Conservation (phyloP, 1,284 basidiomycete species). For the Cyathus pygmaeus region DNA sequence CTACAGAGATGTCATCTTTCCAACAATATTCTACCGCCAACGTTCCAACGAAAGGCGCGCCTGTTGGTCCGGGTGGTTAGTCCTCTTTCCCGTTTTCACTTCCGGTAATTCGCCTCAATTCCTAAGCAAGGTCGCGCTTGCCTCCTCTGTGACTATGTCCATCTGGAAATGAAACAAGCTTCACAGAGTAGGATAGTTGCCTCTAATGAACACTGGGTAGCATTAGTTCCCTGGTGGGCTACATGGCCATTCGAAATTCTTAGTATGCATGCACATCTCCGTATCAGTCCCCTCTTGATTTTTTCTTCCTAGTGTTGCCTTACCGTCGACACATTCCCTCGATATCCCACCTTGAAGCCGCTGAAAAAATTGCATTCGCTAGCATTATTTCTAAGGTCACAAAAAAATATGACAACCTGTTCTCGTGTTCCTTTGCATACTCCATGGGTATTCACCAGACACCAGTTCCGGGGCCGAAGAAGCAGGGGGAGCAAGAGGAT, state of each 20-base stretch:
- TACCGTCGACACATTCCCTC: constrained; percentile 82
- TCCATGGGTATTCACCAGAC: constrained; percentile 96
- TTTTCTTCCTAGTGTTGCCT: constrained; percentile 71
- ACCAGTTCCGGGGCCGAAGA: constrained; percentile 59
- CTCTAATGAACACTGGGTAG: constrained; percentile 85
- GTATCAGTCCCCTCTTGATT: background rate
- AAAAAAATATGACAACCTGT: constrained; percentile 87
- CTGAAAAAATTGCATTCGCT: constrained; percentile 75
- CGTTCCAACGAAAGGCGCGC: constrained; percentile 45
- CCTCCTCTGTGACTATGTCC: constrained; percentile 87
- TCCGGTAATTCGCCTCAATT: background rate
- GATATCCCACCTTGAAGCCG: constrained; percentile 66
- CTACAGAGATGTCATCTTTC: constrained; percentile 72
- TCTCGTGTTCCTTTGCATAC: constrained; percentile 90
- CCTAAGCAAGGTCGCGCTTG: constrained; percentile 60
- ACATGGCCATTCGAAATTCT: constrained; percentile 95
- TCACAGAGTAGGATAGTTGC: constrained; percentile 72
- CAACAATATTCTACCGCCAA: constrained; percentile 61
- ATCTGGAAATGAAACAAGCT: constrained; percentile 67
- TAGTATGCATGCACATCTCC: constrained; percentile 47
- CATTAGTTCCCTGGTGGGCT: constrained; percentile 96
- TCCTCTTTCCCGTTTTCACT: background rate
- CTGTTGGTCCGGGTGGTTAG: constrained; percentile 63
- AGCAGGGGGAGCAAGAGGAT: constrained; percentile 53
- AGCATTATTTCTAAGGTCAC: constrained; percentile 73